Evolutionary conservation across 331 rosid genomes (phyloP).

Genomic region (Quercus tomentella): DNA sequence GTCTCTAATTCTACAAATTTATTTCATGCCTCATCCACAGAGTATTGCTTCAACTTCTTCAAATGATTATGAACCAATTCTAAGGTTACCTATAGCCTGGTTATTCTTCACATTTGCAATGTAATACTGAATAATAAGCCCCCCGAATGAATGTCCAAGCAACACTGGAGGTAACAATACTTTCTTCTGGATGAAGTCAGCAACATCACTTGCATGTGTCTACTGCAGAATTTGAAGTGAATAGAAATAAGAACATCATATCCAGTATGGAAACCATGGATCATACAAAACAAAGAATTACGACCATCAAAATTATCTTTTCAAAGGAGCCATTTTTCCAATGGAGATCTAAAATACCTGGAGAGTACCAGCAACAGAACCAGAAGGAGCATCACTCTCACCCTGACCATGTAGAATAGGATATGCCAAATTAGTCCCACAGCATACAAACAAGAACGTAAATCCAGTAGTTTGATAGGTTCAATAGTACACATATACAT

Average conservation of each 20-base stretch:
- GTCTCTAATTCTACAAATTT: neutral
- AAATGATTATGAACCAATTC: slow-evolving; percentile 12
- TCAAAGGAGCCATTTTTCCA: slow-evolving; percentile 6
- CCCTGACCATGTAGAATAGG: slow-evolving; percentile 43
- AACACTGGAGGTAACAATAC: slow-evolving; percentile 60
- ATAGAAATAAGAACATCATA: slow-evolving; percentile 18
- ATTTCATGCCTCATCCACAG: neutral
- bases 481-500: neutral
- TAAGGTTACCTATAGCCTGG: slow-evolving; percentile 44
- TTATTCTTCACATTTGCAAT: slow-evolving; percentile 45
- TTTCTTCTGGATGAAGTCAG: slow-evolving; percentile 55
- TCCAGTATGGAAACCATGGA: neutral
- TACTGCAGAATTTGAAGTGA: slow-evolving; percentile 50
- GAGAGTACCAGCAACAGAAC: slow-evolving; percentile 78
- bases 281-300: neutral
- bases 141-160: slow-evolving; percentile 93
- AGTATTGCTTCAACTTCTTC: neutral
- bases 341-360: slow-evolving; percentile 44
- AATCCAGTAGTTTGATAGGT: slow-evolving; percentile 3
- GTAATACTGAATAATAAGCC: slow-evolving; percentile 75
- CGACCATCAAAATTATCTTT: neutral
- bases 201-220: slow-evolving; percentile 86
- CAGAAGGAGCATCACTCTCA: slow-evolving; percentile 79
- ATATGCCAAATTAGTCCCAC: slow-evolving; percentile 16
- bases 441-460: neutral